These are phyloP conservation scores for Lycium ferocissimum DNA, from an alignment of 257 asterid species.

Conservation along the genomic window DNA sequence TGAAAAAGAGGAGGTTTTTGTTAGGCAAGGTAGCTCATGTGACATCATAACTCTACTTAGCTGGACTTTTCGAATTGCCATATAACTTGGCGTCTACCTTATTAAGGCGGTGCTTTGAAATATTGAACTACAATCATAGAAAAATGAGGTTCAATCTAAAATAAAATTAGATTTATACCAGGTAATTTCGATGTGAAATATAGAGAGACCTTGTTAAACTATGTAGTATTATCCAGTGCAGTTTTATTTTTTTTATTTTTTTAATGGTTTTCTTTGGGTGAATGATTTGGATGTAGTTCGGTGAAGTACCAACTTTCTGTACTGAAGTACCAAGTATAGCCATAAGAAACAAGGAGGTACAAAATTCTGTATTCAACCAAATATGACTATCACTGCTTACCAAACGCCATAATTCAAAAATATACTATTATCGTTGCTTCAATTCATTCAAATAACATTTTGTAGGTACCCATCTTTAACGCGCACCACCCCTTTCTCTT, in stretches of 20 bases:
- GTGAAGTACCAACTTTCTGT: background rate
- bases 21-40: too few relatives aligned
- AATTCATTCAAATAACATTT: too few relatives aligned
- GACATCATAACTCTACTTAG: background rate
- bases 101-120: too few relatives aligned
- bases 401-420: too few relatives aligned
- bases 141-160: too few relatives aligned
- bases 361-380: conserved; percentile 14
- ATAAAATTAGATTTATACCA: background rate
- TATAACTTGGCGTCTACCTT: too few relatives aligned
- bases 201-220: background rate
- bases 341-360: conserved; percentile 9
- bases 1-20: too few relatives aligned
- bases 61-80: background rate
- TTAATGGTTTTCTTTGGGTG: too few relatives aligned
- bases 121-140: too few relatives aligned
- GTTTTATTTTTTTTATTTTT: background rate
- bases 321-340: background rate
- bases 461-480: too few relatives aligned
- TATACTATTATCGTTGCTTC: too few relatives aligned
- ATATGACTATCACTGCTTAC: background rate
- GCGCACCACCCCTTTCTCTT: too few relatives aligned
- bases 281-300: background rate
- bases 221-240: background rate
- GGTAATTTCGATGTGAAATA: background rate